Conservation (phyloP, 768 basidiomycete genomes). For the Naganishia antarctica region DNA sequence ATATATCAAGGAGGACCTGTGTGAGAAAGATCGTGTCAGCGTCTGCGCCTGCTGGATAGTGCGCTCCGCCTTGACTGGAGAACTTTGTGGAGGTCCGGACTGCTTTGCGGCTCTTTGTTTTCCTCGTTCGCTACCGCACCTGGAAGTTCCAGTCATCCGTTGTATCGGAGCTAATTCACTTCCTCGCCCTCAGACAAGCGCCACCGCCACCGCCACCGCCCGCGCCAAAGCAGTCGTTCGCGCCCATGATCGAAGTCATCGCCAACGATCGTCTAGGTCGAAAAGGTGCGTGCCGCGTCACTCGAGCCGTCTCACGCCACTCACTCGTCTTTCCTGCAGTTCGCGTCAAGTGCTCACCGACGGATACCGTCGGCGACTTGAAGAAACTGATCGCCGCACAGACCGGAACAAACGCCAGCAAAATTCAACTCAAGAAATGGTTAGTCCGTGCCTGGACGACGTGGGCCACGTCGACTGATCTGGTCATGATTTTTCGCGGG, state of each 20-base stretch:
- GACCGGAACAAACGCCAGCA: conserved; percentile 75
- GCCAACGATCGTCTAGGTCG: conserved; percentile 92
- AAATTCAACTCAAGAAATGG: conserved; percentile 98
- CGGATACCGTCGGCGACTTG: conserved; percentile 94
- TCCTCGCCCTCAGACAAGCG: conserved; percentile 22
- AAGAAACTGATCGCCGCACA: conserved; percentile 97
- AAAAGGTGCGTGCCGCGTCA: conserved; percentile 63
- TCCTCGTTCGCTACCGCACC: neutral
- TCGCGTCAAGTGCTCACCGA: conserved; percentile 81
- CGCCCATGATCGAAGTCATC: conserved; percentile 61
- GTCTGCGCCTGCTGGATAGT: too few species aligned
- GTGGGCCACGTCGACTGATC: neutral
- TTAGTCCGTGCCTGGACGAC: conserved; percentile 50
- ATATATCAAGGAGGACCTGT: too few species aligned
- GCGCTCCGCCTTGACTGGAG: too few species aligned
- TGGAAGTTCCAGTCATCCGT: neutral
- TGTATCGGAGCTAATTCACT: neutral
- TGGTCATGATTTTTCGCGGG: conserved; percentile 44
- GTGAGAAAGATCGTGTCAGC: too few species aligned
- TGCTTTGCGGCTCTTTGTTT: too few species aligned
- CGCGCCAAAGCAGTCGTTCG: conserved; percentile 28
- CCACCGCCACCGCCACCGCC: conserved; percentile 27
- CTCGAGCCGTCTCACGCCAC: conserved; percentile 14
- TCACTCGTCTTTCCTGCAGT: conserved; percentile 54
- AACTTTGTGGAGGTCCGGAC: too few species aligned